A percentile compares a stretch with the other conserved stretches of the same genome.
phyloP scores from a whole-genome alignment of 1,284 basidiomycete species.

The Takashimella koratensis region DNA sequence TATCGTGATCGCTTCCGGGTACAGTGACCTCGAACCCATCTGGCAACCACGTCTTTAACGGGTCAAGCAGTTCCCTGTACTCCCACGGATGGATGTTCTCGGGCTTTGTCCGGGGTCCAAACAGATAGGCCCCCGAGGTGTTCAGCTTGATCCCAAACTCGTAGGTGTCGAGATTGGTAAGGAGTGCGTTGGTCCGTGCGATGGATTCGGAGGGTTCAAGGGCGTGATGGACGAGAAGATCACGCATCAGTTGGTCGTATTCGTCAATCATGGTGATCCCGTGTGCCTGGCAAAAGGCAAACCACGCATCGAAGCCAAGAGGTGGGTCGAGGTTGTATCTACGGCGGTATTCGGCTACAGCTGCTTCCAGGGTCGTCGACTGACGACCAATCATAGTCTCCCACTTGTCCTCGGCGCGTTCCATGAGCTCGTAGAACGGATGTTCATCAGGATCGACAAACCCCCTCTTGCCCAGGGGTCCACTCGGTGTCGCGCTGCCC shows the following conservation, averaged over 20 bases:
- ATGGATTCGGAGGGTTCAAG: slow-evolving; percentile 38
- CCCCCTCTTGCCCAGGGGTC: too few relatives aligned
- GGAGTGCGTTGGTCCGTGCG: slow-evolving; percentile 25
- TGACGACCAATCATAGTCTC: too few relatives aligned
- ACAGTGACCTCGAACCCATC: slow-evolving; percentile 34
- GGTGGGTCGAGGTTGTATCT: slow-evolving; percentile 53
- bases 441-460: too few relatives aligned
- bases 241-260: slow-evolving; percentile 47
- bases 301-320: slow-evolving; percentile 51
- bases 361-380: slow-evolving; percentile 57
- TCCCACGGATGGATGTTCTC: too few relatives aligned
- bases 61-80: too few relatives aligned
- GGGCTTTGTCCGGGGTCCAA: slow-evolving; percentile 25
- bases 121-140: slow-evolving; percentile 15
- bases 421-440: slow-evolving; percentile 48
- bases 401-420: slow-evolving; percentile 41
- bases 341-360: slow-evolving; percentile 58
- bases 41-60: too few relatives aligned
- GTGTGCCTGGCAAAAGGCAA: slow-evolving; percentile 63
- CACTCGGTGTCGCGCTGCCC: too few relatives aligned
- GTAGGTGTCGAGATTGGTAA: slow-evolving; percentile 20
- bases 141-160: slow-evolving; percentile 37
- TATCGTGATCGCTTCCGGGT: slow-evolving; percentile 48
- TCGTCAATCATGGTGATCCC: slow-evolving; percentile 75
- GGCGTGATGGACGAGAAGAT: slow-evolving; percentile 44